Base-by-base conservation (phyloP, 1,284 basidiomycete species). In the Ceratobasidium sp. region DNA sequence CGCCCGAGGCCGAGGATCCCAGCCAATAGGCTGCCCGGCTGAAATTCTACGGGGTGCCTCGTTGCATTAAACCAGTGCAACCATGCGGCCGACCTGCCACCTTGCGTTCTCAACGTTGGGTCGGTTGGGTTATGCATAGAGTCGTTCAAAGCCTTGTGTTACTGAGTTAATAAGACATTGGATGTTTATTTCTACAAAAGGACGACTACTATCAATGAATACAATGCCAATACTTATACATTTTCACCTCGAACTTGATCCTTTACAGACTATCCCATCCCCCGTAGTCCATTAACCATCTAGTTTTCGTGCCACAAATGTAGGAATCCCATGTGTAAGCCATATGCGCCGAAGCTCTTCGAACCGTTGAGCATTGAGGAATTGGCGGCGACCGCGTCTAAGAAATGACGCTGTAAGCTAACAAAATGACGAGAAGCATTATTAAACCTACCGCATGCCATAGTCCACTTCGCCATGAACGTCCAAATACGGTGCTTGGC, bases 401-500 rank as follows among this genome's bases (percentile, higher is more conserved):
- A 46, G 52, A 55, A 30, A 23, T 46, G 43, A 48, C 18, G 23
- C 61, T 52, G n/a, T 45, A 34, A 55, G 36, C 32, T 32, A 39
- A 36, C 30, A 57, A 28, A 21, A 36, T 18, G 5, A 65, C 14
- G n/a, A 71, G 67, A 18, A 14, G 21, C 39, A 23, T 43, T 28
- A 70, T 32, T 48, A 46, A 46, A 79, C 86, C 78, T 80, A 95
- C 92, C 94, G 88, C 88, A 98, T 93, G 0, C 92, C 93, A 18
- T 93, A 85, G 80, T 99, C 97, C 3, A 95, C 87, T 79, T 99
- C 97, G 0, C 97, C 97, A 76, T 99, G 97, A 3, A 89, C 88
- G 77, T 99, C 97, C 50, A 99, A 85, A 79, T 98, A 99, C 0
- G 97, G 96, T 55, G 96, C 93, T 26, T 89, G 88, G 0, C 88